Percentiles rank a stretch among this genome's conserved stretches.
Conservation (phyloP, 2,329 filamentous ascomycete species). For the Botryotinia narcissicola region DNA sequence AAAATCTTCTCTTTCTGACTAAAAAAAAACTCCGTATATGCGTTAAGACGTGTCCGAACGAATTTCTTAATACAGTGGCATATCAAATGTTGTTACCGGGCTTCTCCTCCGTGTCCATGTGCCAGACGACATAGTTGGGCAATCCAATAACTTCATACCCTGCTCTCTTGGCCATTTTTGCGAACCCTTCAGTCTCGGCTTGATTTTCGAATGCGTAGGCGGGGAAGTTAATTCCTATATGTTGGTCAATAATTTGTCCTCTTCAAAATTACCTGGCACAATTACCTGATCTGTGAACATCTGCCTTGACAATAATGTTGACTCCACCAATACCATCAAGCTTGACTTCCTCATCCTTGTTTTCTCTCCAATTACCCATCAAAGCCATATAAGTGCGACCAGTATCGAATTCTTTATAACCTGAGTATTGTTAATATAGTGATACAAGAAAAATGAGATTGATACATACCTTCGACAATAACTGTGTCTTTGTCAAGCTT, state of each 20-base stretch:
- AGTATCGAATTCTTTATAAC: constrained; percentile 91
- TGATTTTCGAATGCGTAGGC: constrained; percentile 97
- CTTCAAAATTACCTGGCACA: constrained; percentile 19
- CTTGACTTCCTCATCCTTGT: constrained; percentile 88
- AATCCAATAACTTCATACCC: constrained; percentile 90
- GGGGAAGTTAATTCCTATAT: constrained; percentile 90
- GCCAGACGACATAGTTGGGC: constrained; percentile 98
- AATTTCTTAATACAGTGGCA: constrained; percentile 28
- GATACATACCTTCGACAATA: constrained; percentile 72
- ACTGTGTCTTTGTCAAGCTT: constrained; percentile 76
- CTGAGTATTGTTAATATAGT: constrained; percentile 43
- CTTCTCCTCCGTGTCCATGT: constrained; percentile 96
- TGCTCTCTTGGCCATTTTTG: constrained; percentile 96
- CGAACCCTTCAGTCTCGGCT: constrained; percentile 97
- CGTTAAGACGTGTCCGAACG: constrained; percentile 34
- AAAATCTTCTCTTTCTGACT: constrained; percentile 26
- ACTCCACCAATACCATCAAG: constrained; percentile 96
- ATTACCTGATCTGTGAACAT: constrained; percentile 90
- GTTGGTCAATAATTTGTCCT: constrained; percentile 31
- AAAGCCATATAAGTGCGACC: constrained; percentile 84
- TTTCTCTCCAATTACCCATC: constrained; percentile 88
- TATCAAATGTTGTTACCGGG: constrained; percentile 60
- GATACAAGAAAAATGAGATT: not conserved
- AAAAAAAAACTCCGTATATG: constrained; percentile 38
- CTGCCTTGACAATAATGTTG: constrained; percentile 95